Evolutionary conservation across 129 eudicot species (phyloP).

Genomic region (Artemisia argyi): DNA sequence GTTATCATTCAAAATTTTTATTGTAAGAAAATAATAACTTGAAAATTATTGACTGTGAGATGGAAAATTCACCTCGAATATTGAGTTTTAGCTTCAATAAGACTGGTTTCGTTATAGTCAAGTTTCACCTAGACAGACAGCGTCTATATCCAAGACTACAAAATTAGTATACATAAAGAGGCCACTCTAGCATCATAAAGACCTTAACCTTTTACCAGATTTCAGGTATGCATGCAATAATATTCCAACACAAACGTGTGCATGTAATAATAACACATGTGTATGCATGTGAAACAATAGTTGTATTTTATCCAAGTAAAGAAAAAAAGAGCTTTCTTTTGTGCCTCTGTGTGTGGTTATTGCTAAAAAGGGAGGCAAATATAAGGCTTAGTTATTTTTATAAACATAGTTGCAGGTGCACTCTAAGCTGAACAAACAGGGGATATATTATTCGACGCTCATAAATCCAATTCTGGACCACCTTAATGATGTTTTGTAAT

Average conservation of each 20-base stretch:
- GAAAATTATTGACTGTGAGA: not conserved
- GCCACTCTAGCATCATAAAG: not conserved
- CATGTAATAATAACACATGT: not conserved
- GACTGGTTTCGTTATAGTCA: not conserved
- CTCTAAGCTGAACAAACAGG: not conserved
- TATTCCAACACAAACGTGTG: too few relatives aligned
- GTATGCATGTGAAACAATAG: not conserved
- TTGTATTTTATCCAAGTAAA: not conserved
- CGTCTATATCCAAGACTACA: not conserved
- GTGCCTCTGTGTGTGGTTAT: not conserved
- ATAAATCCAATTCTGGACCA: too few relatives aligned
- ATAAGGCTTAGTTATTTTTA: not conserved
- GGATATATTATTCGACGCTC: not conserved
- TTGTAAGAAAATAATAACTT: constrained; percentile 7
- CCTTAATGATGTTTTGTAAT: too few relatives aligned
- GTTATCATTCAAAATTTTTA: not conserved
- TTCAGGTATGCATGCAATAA: not conserved
- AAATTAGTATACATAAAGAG: not conserved
- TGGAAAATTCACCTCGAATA: not conserved
- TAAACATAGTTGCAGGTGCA: constrained; percentile 7
- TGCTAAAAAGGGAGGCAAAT: not conserved
- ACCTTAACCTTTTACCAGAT: not conserved
- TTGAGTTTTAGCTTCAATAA: not conserved
- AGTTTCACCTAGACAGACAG: not conserved
- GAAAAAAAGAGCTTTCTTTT: not conserved